Evolutionary conservation across 345 rosid genomes (phyloP), one percentile per base, ranked within the genome.

Genomic region (Nephelium lappaceum): DNA sequence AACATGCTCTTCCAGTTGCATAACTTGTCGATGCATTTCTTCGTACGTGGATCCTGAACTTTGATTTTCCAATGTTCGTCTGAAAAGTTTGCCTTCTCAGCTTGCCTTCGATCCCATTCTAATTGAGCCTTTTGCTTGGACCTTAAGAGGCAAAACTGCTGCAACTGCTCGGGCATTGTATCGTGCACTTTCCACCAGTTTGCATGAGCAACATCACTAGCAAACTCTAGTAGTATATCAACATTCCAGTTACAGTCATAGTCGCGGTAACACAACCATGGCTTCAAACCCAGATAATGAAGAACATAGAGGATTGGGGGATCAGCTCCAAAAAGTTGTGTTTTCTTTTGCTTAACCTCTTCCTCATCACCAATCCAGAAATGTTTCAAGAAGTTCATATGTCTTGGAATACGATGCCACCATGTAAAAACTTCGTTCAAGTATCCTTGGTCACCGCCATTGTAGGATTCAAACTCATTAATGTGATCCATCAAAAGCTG

Each of bases 181-280:
- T 96, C 98, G 27, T 94, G 99, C 76, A 94, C 97, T 78, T 80
- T 93, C 99, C 98, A 94, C 99, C 99, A 96, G 66, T 81, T 83
- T 23, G 70, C 83, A 80, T 94, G 99, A 66, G 99, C 98, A 6
- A 86, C 91, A 79, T 96, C 97, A 4, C 97, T 90, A 0, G 98
- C 99, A 62, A 94, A 96, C 88, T 96, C 99, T 77, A 87, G 90
- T 58, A 92, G 79, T 78, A 92, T 93, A 71, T 91, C 97, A n/a
- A 85, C 87, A 53, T 96, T 94, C 90, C 93, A 96, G 83, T 96
- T 94, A 83, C 99, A 96, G 80, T 96, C 99, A 24, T 92, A 96
- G 89, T 96, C 97, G 23, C 95, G 86, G 86, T 82, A 94, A 79
- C 97, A 96, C 60, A 93, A 65, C 98, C 99, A 96, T 6, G 98